Evolutionary conservation across 257 asterid species (phyloP), one percentile per base, ranked within the genome.

Genomic region (Gynochthodes officinalis): DNA sequence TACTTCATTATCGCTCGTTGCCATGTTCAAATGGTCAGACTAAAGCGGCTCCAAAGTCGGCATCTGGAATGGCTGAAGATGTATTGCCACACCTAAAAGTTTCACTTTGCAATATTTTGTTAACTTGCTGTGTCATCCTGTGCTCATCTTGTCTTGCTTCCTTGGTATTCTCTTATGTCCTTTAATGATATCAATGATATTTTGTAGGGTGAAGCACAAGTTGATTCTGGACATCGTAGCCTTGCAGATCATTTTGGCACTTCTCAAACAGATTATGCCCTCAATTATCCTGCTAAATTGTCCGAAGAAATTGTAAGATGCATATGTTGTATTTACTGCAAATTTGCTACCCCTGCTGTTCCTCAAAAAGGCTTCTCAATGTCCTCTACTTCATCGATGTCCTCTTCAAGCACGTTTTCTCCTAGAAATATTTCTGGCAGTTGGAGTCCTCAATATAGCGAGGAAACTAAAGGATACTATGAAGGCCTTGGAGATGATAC

Each of bases 301-400:
- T 93, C 98, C 16, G 95, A 84, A 80, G 91, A 86, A 71, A 90
- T 93, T 54, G 69, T 93, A 37, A 85, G 83, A 82, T 90, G 97
- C 74, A 84, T 93, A 76, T 84, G 88, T 70, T 89, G 92, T n/a
- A 89, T 93, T 70, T 93, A 89, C 84, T 85, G 93, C 84, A 93
- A 86, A 82, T 73, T 93, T 82, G 84, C 95, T 64, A 74, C 78
- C 67, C 84, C 87, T 21, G 19, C 76, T 32, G 75, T 23, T 28
- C 67, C 79, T 76, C 81, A 64, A 19, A 88, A 81, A 75, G 95
- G 89, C 67, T 73, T 66, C 69, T 85, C 93, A 25, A 82, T 79
- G 82, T 90, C 98, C 27, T 89, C 97, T 12, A 71, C 84, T 44
- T 87, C 98, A 18, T 93, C 97, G 0, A 77, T 83, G 75, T 86